phyloP scores from a whole-genome alignment of 805 yeast species.

The Lipomyces lipofer region DNA sequence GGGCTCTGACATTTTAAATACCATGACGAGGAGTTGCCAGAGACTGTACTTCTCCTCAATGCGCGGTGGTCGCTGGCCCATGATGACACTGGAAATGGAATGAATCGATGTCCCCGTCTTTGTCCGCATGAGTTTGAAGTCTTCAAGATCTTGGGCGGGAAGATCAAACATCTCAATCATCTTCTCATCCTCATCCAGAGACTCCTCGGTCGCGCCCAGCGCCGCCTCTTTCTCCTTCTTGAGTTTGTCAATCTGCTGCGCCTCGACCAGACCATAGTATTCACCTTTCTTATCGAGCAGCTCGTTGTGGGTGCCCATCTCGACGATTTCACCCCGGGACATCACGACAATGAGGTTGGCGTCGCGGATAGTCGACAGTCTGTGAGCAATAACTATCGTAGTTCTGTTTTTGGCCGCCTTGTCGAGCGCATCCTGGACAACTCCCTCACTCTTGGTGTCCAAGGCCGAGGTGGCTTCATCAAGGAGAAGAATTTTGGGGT shows the following conservation, averaged over 20 bases:
- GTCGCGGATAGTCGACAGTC: slow-evolving; percentile 78
- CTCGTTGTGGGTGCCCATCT: slow-evolving; percentile 46
- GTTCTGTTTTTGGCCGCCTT: slow-evolving; percentile 47
- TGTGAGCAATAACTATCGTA: slow-evolving; percentile 79
- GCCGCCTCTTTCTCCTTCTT: slow-evolving; percentile 39
- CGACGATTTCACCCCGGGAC: slow-evolving; percentile 51
- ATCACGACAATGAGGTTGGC: slow-evolving; percentile 58
- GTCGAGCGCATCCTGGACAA: slow-evolving; percentile 54
- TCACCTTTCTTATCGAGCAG: slow-evolving; percentile 38
- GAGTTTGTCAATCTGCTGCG: slow-evolving; percentile 37
- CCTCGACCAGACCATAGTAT: slow-evolving; percentile 41
- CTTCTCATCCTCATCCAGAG: slow-evolving; percentile 18
- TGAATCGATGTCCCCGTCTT: slow-evolving; percentile 35
- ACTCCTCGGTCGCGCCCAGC: slow-evolving; percentile 45
- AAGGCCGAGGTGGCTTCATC: slow-evolving; percentile 71
- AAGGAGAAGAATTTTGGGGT: slow-evolving; percentile 55
- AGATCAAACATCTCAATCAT: background rate
- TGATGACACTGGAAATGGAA: slow-evolving; percentile 23
- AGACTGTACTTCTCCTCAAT: slow-evolving; percentile 6
- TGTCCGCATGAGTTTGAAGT: slow-evolving; percentile 7
- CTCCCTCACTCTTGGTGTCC: slow-evolving; percentile 61
- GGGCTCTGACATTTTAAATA: slow-evolving; percentile 22
- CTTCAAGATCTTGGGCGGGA: slow-evolving; percentile 3
- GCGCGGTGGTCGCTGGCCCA: slow-evolving; percentile 4
- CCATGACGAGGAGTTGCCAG: slow-evolving; percentile 13